A percentile compares a stretch with the other conserved stretches of the same genome.
Evolutionary conservation across 1,284 basidiomycete species (phyloP).

Genomic region (Acaromyces ingoldii): DNA sequence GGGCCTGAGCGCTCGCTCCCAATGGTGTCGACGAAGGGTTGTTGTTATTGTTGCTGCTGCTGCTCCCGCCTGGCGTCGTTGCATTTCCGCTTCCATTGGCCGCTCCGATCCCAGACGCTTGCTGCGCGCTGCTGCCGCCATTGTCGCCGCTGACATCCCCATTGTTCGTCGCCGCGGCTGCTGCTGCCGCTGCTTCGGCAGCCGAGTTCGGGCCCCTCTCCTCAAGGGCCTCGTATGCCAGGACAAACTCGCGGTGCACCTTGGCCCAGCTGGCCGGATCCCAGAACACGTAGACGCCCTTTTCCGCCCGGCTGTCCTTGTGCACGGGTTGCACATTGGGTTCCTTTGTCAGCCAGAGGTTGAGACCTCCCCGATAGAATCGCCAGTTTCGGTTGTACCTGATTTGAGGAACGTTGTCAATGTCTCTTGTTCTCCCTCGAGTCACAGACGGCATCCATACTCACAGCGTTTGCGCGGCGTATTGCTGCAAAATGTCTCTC

Average conservation of each 20-base stretch:
- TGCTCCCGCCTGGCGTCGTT: no score
- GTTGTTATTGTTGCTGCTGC: no score
- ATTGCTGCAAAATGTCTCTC: conserved; percentile 85
- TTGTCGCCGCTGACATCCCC: no score
- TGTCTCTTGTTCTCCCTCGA: not conserved
- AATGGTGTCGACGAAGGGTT: no score
- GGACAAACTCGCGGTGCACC: conserved; percentile 71
- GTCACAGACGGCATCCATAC: conserved; percentile 48
- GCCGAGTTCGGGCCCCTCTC: conserved; percentile 60
- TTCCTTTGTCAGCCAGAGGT: conserved; percentile 93
- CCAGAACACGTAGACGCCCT: conserved; percentile 85
- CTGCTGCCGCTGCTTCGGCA: conserved; percentile 11
- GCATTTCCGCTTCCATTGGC: no score
- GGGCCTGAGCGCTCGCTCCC: no score
- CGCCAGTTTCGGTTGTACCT: conserved; percentile 96
- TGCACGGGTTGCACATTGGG: conserved; percentile 72
- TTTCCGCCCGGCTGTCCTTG: conserved; percentile 83
- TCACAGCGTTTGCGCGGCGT: conserved; percentile 90
- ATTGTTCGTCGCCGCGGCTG: conserved; percentile 13
- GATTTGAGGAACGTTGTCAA: conserved; percentile 8
- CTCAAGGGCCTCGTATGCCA: conserved; percentile 78
- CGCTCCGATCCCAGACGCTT: no score
- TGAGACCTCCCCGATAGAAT: conserved; percentile 85
- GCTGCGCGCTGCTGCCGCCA: no score
- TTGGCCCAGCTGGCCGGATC: conserved; percentile 84